Conservation (phyloP, 2,329 filamentous ascomycete species). For the Rugonectria rugulosa region DNA sequence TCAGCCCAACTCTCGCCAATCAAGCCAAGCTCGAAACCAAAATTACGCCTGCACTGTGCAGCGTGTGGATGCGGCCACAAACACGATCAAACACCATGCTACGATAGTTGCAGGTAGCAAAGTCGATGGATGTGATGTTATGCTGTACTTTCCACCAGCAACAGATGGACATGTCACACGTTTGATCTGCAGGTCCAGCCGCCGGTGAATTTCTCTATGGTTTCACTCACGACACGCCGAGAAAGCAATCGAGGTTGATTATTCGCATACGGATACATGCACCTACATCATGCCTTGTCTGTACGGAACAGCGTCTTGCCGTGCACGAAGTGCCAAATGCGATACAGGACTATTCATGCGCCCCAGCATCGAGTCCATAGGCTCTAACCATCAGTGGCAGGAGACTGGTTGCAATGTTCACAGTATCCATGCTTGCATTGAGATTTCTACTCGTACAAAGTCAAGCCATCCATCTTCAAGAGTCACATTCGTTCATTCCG, state of each 20-base stretch:
- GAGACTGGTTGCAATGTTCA: not conserved
- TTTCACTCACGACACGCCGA: slow-evolving; percentile 4
- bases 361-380: not conserved
- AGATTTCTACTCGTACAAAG: not conserved
- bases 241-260: not conserved
- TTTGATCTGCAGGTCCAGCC: not conserved
- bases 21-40: slow-evolving; percentile 12
- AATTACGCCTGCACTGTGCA: slow-evolving; percentile 3
- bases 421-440: not conserved
- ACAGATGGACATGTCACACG: not conserved
- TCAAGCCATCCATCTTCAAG: not conserved
- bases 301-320: slow-evolving; percentile 17
- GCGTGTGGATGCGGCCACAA: not conserved
- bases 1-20: slow-evolving; percentile 2
- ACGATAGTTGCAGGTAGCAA: not conserved
- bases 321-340: slow-evolving; percentile 20
- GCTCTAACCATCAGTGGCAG: not conserved
- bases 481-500: slow-evolving; percentile 3
- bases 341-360: slow-evolving; percentile 17
- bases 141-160: not conserved
- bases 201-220: not conserved
- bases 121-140: not conserved
- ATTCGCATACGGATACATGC: not conserved
- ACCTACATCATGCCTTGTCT: not conserved
- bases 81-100: not conserved